Conservation (phyloP, 768 basidiomycete genomes). For the Boletellus sp. region DNA sequence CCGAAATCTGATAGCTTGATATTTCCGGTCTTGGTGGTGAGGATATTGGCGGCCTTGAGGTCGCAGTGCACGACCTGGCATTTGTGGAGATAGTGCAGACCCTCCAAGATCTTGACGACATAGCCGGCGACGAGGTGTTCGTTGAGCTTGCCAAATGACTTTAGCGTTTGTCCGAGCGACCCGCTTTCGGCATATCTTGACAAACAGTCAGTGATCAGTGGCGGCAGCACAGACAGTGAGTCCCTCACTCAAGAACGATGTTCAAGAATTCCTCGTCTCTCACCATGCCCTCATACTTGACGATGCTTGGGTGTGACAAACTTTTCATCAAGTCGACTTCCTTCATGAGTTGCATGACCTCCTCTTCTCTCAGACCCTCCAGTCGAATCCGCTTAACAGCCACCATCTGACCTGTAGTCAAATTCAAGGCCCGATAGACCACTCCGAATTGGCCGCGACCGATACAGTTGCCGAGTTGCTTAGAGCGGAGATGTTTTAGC, state of each 20-base stretch:
- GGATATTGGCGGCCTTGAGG: conserved; percentile 96
- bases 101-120: conserved; percentile 95
- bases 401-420: conserved; percentile 95
- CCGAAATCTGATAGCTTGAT: conserved; percentile 98
- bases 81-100: conserved; percentile 86
- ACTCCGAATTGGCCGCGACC: conserved; percentile 96
- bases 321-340: conserved; percentile 93
- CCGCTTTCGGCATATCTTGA: conserved; percentile 93
- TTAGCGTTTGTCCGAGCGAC: conserved; percentile 88
- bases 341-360: conserved; percentile 86
- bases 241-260: conserved; percentile 87
- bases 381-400: conserved; percentile 96
- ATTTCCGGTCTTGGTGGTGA: conserved; percentile 98
- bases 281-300: conserved; percentile 96
- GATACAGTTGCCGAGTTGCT: conserved; percentile 99
- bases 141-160: conserved; percentile 90
- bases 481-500: conserved; percentile 12
- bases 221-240: not conserved
- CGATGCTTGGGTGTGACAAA: conserved; percentile 90
- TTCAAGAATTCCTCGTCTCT: conserved; percentile 84
- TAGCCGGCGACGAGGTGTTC: conserved; percentile 90
- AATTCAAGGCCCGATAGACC: conserved; percentile 90
- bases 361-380: conserved; percentile 86
- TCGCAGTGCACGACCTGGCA: conserved; percentile 95
- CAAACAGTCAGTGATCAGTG: conserved; percentile 13